phyloP scores from a whole-genome alignment of 441 rosid species.

The Cnidoscolus chayamansa region DNA sequence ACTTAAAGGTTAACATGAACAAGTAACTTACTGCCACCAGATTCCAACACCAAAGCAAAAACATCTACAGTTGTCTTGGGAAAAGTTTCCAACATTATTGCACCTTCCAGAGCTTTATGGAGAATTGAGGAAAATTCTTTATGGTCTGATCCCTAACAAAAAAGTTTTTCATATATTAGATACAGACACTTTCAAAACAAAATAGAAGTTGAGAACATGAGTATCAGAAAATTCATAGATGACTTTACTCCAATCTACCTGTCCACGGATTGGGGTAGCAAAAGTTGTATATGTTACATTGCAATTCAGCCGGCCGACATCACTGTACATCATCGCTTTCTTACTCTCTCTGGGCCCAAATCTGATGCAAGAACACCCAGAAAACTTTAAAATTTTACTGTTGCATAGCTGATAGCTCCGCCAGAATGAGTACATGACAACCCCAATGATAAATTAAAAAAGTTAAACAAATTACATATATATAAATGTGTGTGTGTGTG shows the following conservation, averaged over 20 bases:
- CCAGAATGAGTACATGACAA: not conserved
- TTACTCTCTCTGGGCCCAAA: conserved; percentile 98
- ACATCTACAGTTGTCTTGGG: conserved; percentile 91
- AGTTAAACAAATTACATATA: not conserved
- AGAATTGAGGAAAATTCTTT: conserved; percentile 83
- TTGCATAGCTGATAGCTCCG: not conserved
- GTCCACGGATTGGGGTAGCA: conserved; percentile 61
- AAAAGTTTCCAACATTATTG: conserved; percentile 72
- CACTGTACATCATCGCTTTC: conserved; percentile 89
- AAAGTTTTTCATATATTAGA: conserved; percentile 20
- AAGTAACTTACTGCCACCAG: conserved; percentile 80
- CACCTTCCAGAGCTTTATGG: conserved; percentile 90
- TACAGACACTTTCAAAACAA: conserved; percentile 17
- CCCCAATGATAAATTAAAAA: not conserved
- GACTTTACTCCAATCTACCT: conserved; percentile 40
- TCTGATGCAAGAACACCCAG: conserved; percentile 33
- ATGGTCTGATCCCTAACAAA: conserved; percentile 64
- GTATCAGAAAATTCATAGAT: conserved; percentile 13
- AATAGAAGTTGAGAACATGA: conserved; percentile 7
- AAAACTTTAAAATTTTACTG: not conserved
- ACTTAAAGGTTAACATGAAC: conserved; percentile 14
- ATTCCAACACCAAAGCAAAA: conserved; percentile 78
- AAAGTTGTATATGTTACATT: conserved; percentile 79
- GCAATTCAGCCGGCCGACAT: conserved; percentile 77
- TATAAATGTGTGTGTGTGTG: not conserved